A percentile compares a stretch with the other conserved stretches of the same genome.
Evolutionary conservation across 1,284 basidiomycete genomes (phyloP).

Genomic region (Lentinula novae-zelandiae): DNA sequence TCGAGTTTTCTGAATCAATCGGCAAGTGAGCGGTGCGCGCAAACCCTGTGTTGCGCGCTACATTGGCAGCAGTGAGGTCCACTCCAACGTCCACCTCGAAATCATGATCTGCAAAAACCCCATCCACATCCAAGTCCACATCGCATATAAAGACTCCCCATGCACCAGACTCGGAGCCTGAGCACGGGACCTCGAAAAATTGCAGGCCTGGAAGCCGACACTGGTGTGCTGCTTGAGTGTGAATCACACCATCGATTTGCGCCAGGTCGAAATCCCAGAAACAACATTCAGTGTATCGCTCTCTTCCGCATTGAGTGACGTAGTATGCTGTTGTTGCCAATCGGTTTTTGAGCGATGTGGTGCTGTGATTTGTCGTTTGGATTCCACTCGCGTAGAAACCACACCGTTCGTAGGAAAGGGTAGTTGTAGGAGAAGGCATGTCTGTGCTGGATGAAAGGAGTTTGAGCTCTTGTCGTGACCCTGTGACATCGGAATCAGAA

Average conservation of each 20-base stretch:
- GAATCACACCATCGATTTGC: neutral
- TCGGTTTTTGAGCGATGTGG: neutral
- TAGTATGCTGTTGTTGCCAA: neutral
- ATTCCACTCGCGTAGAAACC: neutral
- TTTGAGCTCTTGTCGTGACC: neutral
- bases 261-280: neutral
- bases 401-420: neutral
- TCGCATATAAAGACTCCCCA: conserved; percentile 1
- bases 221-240: neutral
- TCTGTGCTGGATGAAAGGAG: neutral
- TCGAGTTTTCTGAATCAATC: neutral
- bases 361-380: neutral
- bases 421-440: neutral
- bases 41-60: neutral
- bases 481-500: neutral
- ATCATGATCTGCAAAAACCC: neutral
- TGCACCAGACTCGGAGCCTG: conserved; percentile 1
- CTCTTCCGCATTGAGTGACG: neutral
- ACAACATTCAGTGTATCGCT: neutral
- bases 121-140: neutral
- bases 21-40: too few relatives aligned
- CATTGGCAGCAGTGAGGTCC: neutral
- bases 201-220: neutral
- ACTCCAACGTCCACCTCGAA: conserved; percentile 3
- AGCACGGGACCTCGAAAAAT: neutral